Base-by-base conservation (phyloP, 306 rosid species). In the Psophocarpus tetragonolobus region DNA sequence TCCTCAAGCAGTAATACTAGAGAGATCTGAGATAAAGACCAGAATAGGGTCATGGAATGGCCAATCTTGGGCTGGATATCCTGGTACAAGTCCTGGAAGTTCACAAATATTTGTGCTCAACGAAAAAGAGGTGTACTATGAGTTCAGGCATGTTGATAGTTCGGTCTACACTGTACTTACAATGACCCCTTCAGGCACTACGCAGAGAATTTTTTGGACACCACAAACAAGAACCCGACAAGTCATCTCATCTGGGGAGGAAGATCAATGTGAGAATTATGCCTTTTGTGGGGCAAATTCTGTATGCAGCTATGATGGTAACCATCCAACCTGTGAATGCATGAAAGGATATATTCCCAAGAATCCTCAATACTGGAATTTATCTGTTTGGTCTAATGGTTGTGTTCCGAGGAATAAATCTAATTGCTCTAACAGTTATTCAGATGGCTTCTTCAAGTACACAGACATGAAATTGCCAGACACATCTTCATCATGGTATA, bases 31-130 rank as follows among this genome's bases (percentile, higher is more conserved):
- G 6, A 54, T 53, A 12, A 12, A 6, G 2, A 2, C 1, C 6
- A 53, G 80, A 64, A 1, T 1, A 0, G 80, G 80, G 2, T 8
- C 80, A 32, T 76, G 80, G 80, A 76, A 62, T 62, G 80, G 80
- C 23, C 18, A n/a, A 3, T 4, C 20, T 58, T 8, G 4, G n/a
- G 20, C 54, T 7, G 79, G 60, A 30, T 26, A 58, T 26, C 79
- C 78, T 21, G 7, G 5, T 58, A 11, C 53, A n/a, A 7, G 0
- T 38, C 11, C 9, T 38, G 11, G 8, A 5, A 6, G 8, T 3
- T 20, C 60, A 3, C 1, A 2, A 51, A 13, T 33, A 23, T 70
- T 80, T 39, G 74, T 71, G 4, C 7, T 80, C 5, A 80, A 72
- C 27, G 65, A 38, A 4, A 50, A 63, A 51, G 68, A 80, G 17